Evolutionary conservation across 73 alveolate genomes (phyloP).

Genomic region (Breviolum minutum): DNA sequence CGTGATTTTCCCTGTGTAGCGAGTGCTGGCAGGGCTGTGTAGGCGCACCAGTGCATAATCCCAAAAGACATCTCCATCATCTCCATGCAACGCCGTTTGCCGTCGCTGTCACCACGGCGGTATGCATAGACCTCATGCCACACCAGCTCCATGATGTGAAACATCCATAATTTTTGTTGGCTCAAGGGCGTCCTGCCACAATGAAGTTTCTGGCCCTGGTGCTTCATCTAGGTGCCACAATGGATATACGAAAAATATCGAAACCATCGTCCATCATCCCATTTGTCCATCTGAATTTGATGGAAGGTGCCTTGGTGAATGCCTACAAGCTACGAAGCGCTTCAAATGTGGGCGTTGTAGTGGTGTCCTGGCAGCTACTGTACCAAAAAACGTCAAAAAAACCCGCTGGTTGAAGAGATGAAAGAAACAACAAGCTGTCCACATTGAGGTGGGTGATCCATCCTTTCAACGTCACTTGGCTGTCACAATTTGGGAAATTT

Average conservation of each 20-base stretch:
- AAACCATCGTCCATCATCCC: background rate
- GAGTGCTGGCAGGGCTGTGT: too few species aligned
- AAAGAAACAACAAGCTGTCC: background rate
- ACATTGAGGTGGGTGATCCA: slow-evolving; percentile 51
- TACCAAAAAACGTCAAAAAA: background rate
- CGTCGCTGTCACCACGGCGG: too few species aligned
- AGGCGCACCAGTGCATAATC: background rate
- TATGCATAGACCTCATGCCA: too few species aligned
- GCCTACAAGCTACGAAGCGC: slow-evolving; percentile 72
- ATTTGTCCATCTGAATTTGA: background rate
- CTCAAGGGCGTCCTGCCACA: background rate
- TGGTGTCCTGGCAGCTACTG: slow-evolving; percentile 20
- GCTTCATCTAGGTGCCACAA: background rate
- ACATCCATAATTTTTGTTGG: background rate
- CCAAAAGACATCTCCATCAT: background rate
- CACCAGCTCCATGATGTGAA: too few species aligned
- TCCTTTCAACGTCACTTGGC: slow-evolving; percentile 49
- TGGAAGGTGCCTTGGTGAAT: slow-evolving; percentile 30
- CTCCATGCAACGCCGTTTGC: too few species aligned
- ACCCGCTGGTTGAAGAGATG: too few species aligned
- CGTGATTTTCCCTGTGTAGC: too few species aligned
- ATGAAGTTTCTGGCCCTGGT: slow-evolving; percentile 38
- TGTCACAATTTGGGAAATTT: background rate
- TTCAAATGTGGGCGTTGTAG: slow-evolving; percentile 52
- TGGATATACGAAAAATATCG: background rate